Conservation (phyloP, 1,139 yeast genomes). For the Kodamaea plutei region DNA sequence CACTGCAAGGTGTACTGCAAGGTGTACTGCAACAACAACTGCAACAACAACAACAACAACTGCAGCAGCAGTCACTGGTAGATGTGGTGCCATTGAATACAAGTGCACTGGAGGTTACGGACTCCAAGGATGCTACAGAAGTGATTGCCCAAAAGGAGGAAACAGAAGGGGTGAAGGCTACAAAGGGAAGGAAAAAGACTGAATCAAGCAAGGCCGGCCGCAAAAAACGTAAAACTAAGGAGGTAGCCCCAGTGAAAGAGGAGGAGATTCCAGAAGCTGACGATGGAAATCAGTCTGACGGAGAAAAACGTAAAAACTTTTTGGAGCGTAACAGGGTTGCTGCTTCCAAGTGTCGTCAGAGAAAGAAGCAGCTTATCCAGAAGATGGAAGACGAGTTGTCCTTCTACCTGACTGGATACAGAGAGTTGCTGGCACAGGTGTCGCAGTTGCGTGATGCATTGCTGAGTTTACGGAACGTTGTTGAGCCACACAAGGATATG, state of each 20-base stretch:
- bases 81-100: neutral
- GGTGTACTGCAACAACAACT: conserved; percentile 1
- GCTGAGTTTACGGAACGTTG: conserved; percentile 41
- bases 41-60: conserved; percentile 2
- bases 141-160: no score
- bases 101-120: neutral
- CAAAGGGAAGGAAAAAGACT: conserved; percentile 11
- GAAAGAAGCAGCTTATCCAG: conserved; percentile 84
- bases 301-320: conserved; percentile 75
- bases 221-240: conserved; percentile 11
- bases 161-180: conserved; percentile 4
- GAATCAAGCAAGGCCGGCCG: conserved; percentile 6
- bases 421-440: conserved; percentile 59
- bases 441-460: conserved; percentile 57
- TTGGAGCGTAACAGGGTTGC: conserved; percentile 92
- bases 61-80: neutral
- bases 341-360: conserved; percentile 90
- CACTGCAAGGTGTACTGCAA: conserved; percentile 1
- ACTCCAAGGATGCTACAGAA: conserved; percentile 1
- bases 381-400: conserved; percentile 76
- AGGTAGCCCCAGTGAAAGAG: conserved; percentile 9
- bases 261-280: conserved; percentile 13
- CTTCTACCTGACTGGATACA: conserved; percentile 68
- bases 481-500: conserved; percentile 33
- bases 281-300: conserved; percentile 38